Evolutionary conservation across 768 basidiomycete species (phyloP), one percentile per base, ranked within the genome.

Genomic region (Lactarius deliciosus): DNA sequence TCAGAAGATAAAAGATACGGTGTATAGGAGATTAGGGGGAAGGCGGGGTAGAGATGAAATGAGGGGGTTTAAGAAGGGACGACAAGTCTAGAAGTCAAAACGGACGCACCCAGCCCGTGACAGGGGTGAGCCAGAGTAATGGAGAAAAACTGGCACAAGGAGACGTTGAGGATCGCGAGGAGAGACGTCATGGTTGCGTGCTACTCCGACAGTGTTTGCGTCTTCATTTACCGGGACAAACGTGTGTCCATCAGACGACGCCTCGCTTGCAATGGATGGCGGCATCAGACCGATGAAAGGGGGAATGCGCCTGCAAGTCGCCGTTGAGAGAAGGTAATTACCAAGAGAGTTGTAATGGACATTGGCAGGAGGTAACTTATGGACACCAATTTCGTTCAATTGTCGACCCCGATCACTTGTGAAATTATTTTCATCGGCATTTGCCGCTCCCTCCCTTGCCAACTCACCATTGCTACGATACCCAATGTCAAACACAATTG

Each of bases 401-500:
- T n/a, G n/a, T n/a, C n/a, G n/a, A 50, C 28, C 28, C 54, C 32
- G 32, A 34, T 34, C 32, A 34, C 32, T 34, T 30, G 30, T 30
- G 5, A 30, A 30, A 30, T 30, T 30, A 5, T 30, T 30, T 30
- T 30, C 13, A 47, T 9, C 38, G 36, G 8, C 18, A 6, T 58
- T 58, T 34, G 57, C 57, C 57, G 57, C 1, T 16, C 8, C 1
- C 15, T 30, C 15, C 22, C 11, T 50, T 22, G 22, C 22, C 8
- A 32, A 6, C 47, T 50, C 10, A 16, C 57, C n/a, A n/a, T n/a
- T n/a, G 20, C 41, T 55, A 47, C 60, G 8, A 22, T 36, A 36
- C 22, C 2, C 62, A 60, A 83, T 83, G 82, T 83, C 82, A 9
- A 83, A 83, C 75, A 83, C 83, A 20, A 84, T 83, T 53, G 76